Percentiles rank a stretch among this genome's conserved stretches.
Conservation (phyloP, 176 grass and related monocot genomes). For the Zea mays region DNA sequence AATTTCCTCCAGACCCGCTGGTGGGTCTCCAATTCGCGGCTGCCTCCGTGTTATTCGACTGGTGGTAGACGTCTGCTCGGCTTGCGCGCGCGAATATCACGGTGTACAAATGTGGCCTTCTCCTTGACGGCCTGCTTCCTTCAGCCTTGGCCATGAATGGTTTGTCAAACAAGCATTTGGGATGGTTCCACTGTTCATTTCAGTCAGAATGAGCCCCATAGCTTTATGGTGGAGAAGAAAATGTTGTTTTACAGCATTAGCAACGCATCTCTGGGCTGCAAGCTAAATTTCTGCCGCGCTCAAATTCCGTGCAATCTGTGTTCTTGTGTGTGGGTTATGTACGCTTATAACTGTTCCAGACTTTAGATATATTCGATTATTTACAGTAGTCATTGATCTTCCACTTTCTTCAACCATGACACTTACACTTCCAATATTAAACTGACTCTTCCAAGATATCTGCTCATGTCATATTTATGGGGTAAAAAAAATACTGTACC, state of each 20-base stretch:
- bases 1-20: too few species aligned
- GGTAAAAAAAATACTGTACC: background rate
- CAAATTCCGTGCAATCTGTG: background rate
- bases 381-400: background rate
- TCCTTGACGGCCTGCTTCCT: background rate
- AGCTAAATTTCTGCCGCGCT: background rate
- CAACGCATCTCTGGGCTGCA: background rate
- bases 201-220: background rate
- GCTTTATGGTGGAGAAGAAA: background rate
- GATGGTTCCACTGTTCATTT: background rate
- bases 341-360: background rate
- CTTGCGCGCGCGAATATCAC: background rate
- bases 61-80: too few species aligned
- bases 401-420: background rate
- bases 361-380: background rate
- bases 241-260: background rate
- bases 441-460: background rate
- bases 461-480: background rate
- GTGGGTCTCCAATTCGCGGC: background rate
- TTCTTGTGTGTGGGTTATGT: background rate
- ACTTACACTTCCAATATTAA: background rate
- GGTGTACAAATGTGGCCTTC: background rate
- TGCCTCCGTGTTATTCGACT: background rate
- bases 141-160: background rate
- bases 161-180: background rate